These are phyloP conservation scores for Nematocida sp. DNA, from an alignment of 371 early-diverging fungal genomes.

Conservation along the genomic window DNA sequence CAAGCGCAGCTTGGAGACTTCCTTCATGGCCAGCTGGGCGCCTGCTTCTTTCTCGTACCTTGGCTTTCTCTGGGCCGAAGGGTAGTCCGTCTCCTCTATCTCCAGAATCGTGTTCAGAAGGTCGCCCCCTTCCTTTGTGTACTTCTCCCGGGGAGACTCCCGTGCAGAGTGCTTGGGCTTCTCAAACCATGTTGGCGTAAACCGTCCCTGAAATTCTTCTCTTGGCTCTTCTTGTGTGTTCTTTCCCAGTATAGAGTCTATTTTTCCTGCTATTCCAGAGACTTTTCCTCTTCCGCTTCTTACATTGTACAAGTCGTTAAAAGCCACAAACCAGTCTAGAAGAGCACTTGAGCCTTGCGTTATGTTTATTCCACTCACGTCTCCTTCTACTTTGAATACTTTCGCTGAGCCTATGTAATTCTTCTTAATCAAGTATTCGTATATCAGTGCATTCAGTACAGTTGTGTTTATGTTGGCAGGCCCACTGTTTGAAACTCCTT, in stretches of 20 bases:
- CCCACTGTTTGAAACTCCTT: no score
- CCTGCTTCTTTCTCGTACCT: background rate
- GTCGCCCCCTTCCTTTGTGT: slow-evolving; percentile 16
- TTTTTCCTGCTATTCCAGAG: slow-evolving; percentile 21
- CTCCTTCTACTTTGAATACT: slow-evolving; percentile 56
- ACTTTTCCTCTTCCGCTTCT: slow-evolving; percentile 51
- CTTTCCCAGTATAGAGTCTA: slow-evolving; percentile 41
- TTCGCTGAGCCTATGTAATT: slow-evolving; percentile 57
- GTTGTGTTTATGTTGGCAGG: slow-evolving; percentile 37
- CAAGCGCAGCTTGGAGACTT: slow-evolving; percentile 21
- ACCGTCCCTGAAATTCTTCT: background rate
- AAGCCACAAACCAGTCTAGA: slow-evolving; percentile 62
- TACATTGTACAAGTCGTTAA: slow-evolving; percentile 62
- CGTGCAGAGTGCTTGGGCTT: background rate
- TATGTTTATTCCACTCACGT: slow-evolving; percentile 47
- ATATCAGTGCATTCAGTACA: slow-evolving; percentile 56
- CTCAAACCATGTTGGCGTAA: background rate
- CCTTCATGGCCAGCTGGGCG: slow-evolving; percentile 4
- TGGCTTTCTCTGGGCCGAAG: background rate
- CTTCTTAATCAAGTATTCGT: slow-evolving; percentile 62
- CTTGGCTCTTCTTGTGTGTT: background rate
- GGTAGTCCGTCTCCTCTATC: slow-evolving; percentile 25
- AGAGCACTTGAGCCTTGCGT: slow-evolving; percentile 52
- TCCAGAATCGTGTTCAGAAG: slow-evolving; percentile 48
- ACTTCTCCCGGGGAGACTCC: background rate